A percentile compares a stretch with the other conserved stretches of the same genome.
Evolutionary conservation across 352 stramenopile genomes (phyloP).

Genomic region (Phytophthora fragariae): DNA sequence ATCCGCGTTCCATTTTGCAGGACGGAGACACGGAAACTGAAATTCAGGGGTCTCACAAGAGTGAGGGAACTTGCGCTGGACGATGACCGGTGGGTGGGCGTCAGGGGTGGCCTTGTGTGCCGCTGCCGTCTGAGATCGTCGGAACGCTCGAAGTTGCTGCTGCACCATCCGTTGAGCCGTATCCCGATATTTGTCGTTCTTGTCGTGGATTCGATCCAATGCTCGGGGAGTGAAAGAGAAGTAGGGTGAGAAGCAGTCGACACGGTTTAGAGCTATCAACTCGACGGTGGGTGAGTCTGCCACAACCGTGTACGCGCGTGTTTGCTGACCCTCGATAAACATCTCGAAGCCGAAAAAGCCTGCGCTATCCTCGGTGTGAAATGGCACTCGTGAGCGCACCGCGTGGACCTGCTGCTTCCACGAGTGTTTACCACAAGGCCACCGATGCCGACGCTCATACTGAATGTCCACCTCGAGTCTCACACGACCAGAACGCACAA

Average conservation of each 20-base stretch:
- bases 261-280: slow-evolving; percentile 69
- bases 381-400: slow-evolving; percentile 57
- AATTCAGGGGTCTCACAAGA: slow-evolving; percentile 60
- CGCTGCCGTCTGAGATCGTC: slow-evolving; percentile 33
- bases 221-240: slow-evolving; percentile 74
- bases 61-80: slow-evolving; percentile 51
- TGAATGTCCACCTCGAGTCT: slow-evolving; percentile 73
- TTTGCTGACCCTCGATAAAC: slow-evolving; percentile 65
- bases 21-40: slow-evolving; percentile 66
- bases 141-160: slow-evolving; percentile 64
- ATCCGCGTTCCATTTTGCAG: slow-evolving; percentile 54
- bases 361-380: slow-evolving; percentile 53
- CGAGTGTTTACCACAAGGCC: slow-evolving; percentile 53
- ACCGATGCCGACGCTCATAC: slow-evolving; percentile 75
- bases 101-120: slow-evolving; percentile 30
- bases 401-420: slow-evolving; percentile 69
- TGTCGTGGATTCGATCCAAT: slow-evolving; percentile 65
- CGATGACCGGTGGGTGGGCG: slow-evolving; percentile 34
- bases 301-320: slow-evolving; percentile 62
- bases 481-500: slow-evolving; percentile 65
- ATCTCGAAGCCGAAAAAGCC: slow-evolving; percentile 81
- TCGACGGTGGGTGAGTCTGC: slow-evolving; percentile 61
- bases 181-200: slow-evolving; percentile 55
- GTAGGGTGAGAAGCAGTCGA: slow-evolving; percentile 79
- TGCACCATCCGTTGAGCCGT: slow-evolving; percentile 56